Base-by-base conservation (phyloP, 495 filamentous ascomycete species). In the Hypoxylon fragiforme region DNA sequence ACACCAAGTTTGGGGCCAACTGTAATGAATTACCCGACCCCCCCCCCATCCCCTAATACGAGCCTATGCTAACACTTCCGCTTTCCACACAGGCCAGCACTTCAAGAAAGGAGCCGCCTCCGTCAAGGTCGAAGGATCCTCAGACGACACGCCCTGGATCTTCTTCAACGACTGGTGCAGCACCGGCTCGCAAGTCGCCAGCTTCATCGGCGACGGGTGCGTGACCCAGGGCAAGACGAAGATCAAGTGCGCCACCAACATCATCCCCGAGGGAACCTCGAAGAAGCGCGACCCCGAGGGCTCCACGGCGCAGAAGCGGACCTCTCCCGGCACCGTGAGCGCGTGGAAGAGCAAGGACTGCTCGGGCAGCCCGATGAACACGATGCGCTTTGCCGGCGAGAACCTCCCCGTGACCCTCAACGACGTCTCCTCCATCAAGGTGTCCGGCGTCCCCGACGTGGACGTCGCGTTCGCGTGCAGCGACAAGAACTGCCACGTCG, bases 101-200 rank as follows among this genome's bases (percentile, higher is more conserved):
- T 52, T 52, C 20, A 20, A 52, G 3, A 21, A 44, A 9, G 41
- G 41, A 37, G 49, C 39, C 14, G 31, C 13, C 3, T 52, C 49
- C 13, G 32, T 52, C 39, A 52, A 44, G 32, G 49, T 52, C 35
- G 49, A 52, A 21, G 49, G 31, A 1, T 15, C 47, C 11, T 37
- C 20, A 3, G 20, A 19, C 3, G 49, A 37, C 20, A 13, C 36
- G 9, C 49, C 36, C 14, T 52, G 49, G 49, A 38, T 52, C 3
- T 52, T 52, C 31, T 52, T 52, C 49, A 52, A 52, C 39, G 44
- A 52, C 14, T 52, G 40, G 49, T 52, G 49, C 12, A 12, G 21
- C 21, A 44, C 16, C 35, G 49, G 30, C 16, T 7, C 30, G 13
- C 49, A 52, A 8, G 21, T 52, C 22, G 38, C 39, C 20, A 34